These are phyloP conservation scores for Fagus crenata DNA, from an alignment of 306 rosid genomes.

Conservation along the genomic window DNA sequence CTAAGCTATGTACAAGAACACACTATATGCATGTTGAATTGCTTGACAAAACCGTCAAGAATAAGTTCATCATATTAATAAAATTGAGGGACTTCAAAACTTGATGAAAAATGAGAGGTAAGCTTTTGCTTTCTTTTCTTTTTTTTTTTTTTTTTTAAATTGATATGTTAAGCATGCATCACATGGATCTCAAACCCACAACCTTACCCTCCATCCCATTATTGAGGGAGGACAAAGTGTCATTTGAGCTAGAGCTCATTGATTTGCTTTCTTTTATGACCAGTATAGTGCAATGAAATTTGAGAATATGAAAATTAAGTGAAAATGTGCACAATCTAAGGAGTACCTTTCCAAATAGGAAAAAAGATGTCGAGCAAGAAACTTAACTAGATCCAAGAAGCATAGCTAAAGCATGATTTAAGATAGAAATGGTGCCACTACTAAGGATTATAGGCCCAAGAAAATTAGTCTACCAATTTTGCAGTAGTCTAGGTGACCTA, in stretches of 20 bases:
- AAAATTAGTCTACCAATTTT: not conserved
- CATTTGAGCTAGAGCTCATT: too few species aligned
- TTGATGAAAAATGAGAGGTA: not conserved
- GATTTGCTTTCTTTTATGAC: not conserved
- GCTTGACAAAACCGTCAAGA: not conserved
- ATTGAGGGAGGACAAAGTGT: too few species aligned
- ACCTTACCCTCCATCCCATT: too few species aligned
- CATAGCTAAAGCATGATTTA: conserved; percentile 2
- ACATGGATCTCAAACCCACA: too few species aligned
- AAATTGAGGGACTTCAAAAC: not conserved
- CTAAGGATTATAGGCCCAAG: not conserved
- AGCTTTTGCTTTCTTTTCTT: not conserved
- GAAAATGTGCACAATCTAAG: not conserved
- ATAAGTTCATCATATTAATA: not conserved
- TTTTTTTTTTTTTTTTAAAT: too few species aligned
- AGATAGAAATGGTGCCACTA: conserved; percentile 4
- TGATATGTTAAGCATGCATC: too few species aligned
- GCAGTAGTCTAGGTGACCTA: not conserved
- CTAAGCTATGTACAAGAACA: not conserved
- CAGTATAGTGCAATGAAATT: not conserved
- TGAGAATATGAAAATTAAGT: not conserved
- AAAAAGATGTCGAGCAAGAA: not conserved
- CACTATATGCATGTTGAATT: not conserved
- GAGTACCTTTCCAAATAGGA: not conserved
- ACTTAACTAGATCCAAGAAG: not conserved